Base-by-base conservation (phyloP, 257 asterid genomes). In the Haberlea rhodopensis region DNA sequence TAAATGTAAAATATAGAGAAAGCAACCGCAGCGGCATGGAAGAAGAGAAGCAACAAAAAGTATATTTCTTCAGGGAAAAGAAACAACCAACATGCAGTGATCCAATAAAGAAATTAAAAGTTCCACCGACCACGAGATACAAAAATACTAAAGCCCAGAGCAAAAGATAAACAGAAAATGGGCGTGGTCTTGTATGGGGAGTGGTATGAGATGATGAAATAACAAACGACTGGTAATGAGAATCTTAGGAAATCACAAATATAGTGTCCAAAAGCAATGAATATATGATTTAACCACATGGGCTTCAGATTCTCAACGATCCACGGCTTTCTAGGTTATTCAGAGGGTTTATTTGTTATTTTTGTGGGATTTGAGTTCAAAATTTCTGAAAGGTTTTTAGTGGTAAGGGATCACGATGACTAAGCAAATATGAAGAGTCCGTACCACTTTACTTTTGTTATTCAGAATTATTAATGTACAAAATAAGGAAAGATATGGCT, bases 81-180 rank as follows among this genome's bases (percentile, higher is more conserved):
- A 66, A 78, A 57, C 18, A 73, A 62, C 75, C 74, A 73, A 75
- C 83, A 81, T 78, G 70, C 84, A 70, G 69, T 52, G 71, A 72
- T 68, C 76, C 78, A 11, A n/a, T n/a, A n/a, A n/a, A n/a, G n/a
- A n/a, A n/a, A n/a, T 37, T 37, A 37, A 37, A 10, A 2, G n/a
- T 37, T n/a, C n/a, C n/a, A n/a, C n/a, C n/a, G n/a, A 9, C n/a
- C 16, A 37, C 10, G 5, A 5, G 46, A 40, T 40, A 19, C 4
- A 40, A 40, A 4, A 15, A 6, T 10, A 37, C 46, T 10, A 37
- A 4, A 11, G 5, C 9, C 1, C 43, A 9, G 15, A 10, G 46
- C n/a, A 10, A 37, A 40, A 15, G 1, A 15, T 13, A 13, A 40
- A 11, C 15, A 40, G 11, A 13, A 3, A 40, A 40, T 13, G 40